Base-by-base conservation (phyloP, 495 filamentous ascomycete genomes). In the Letharia columbiana region DNA sequence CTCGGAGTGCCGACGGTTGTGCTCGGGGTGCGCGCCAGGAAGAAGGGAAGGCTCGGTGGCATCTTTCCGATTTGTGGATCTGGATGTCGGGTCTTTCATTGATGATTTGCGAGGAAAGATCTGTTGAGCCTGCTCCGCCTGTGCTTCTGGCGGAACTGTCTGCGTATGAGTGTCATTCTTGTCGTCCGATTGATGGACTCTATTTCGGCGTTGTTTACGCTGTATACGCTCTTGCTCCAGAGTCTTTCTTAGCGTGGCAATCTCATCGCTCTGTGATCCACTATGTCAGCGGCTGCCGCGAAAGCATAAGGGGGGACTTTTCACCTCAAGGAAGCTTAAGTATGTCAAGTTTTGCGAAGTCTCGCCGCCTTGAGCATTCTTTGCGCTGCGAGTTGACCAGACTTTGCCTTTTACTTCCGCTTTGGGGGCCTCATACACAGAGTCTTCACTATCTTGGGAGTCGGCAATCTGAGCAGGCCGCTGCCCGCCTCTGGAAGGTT, bases 171-270 rank as follows among this genome's bases (percentile, higher is more conserved):
- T 59, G 13, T 58, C 49, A 17, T 60, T 47, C 35, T 60, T 37
- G n/a, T 63, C 28, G 3, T n/a, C 52, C 57, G 62, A 49, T n/a
- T 58, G 65, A 42, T 50, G 44, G 17, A 62, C 33, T 12, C n/a
- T 63, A 40, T 66, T 50, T 41, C 77, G 75, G 20, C 77, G 78
- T 56, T 80, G 75, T 66, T 81, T 82, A 42, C 78, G 80, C 33
- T 77, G 71, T 15, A 79, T 56, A 61, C 81, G 75, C 65, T 83
- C 81, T 56, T 81, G 77, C 64, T 83, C 81, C 23, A 83, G 66
- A 1, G 76, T 80, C 70, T 77, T 81, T 54, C 81, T 77, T 23
- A 83, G 71, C 62, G 77, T 75, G 28, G 78, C 74, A 68, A 83
- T 81, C 67, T 82, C 78, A 63, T 76, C 71, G 71, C 77, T 75